These are phyloP conservation scores for Coemansia reversa DNA, from an alignment of 192 early-diverging fungal species.

Conservation along the genomic window DNA sequence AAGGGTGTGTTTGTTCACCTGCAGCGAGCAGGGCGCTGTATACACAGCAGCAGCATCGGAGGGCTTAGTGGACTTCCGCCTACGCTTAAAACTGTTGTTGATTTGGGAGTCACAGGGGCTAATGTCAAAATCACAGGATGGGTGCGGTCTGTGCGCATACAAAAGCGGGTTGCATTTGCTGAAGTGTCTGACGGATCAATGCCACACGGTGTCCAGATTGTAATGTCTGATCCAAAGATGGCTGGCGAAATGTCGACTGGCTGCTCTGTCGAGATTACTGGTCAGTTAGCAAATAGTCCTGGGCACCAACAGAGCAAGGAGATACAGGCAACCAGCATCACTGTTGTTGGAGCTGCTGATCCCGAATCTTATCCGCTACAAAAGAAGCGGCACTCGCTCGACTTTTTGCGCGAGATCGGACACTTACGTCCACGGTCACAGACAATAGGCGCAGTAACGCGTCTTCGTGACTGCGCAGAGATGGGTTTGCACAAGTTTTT, in stretches of 20 bases:
- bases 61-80: slow-evolving; percentile 15
- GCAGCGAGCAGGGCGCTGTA: neutral
- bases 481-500: slow-evolving; percentile 75
- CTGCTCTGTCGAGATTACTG: slow-evolving; percentile 68
- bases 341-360: slow-evolving; percentile 31
- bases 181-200: slow-evolving; percentile 77
- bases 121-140: slow-evolving; percentile 60
- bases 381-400: slow-evolving; percentile 76
- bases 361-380: slow-evolving; percentile 79
- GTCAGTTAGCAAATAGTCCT: slow-evolving; percentile 63
- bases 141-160: slow-evolving; percentile 77
- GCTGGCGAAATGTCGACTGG: slow-evolving; percentile 62
- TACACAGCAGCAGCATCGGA: slow-evolving; percentile 1
- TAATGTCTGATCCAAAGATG: slow-evolving; percentile 44
- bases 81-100: slow-evolving; percentile 28
- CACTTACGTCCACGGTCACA: slow-evolving; percentile 76
- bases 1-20: neutral
- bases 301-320: slow-evolving; percentile 74
- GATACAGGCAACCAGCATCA: slow-evolving; percentile 56
- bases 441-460: slow-evolving; percentile 69
- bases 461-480: slow-evolving; percentile 67
- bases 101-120: slow-evolving; percentile 13
- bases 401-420: slow-evolving; percentile 74
- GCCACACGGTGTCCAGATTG: slow-evolving; percentile 68
- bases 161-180: slow-evolving; percentile 77